These are phyloP conservation scores for Penicillium brasilianum DNA, from an alignment of 2,329 filamentous ascomycete genomes.

Conservation along the genomic window DNA sequence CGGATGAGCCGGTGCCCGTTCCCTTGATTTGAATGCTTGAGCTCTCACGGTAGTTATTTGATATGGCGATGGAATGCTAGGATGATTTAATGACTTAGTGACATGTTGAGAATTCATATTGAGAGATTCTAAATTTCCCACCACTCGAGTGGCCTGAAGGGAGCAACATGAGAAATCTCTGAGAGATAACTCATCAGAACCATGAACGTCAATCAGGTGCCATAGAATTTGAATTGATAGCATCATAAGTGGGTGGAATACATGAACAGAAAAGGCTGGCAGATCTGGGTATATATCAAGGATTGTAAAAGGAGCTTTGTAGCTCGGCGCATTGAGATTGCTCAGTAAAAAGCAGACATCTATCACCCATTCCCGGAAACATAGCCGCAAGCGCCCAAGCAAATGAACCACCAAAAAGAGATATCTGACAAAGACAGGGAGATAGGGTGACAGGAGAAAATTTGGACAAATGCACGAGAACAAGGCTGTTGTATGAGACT, in stretches of 20 bases:
- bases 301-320: slow-evolving; percentile 8
- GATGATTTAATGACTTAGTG: neutral
- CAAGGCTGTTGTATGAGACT: slow-evolving; percentile 10
- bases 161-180: neutral
- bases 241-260: neutral
- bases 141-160: neutral
- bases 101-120: too few species aligned
- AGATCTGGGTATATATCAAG: slow-evolving; percentile 38
- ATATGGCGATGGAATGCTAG: neutral
- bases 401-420: slow-evolving; percentile 4
- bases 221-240: neutral
- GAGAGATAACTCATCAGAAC: neutral
- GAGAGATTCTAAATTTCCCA: neutral
- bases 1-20: slow-evolving; percentile 55
- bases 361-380: slow-evolving; percentile 11
- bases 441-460: slow-evolving; percentile 9
- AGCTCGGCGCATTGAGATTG: neutral
- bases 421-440: slow-evolving; percentile 9
- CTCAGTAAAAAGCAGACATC: slow-evolving; percentile 8
- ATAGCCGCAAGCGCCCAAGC: slow-evolving; percentile 2
- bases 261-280: slow-evolving; percentile 21
- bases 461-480: neutral
- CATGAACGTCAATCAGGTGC: neutral
- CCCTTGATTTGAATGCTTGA: slow-evolving; percentile 19
- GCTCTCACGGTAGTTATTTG: neutral